Evolutionary conservation across 192 early-diverging fungal genomes (phyloP).

Genomic region (Entophlyctis luteolus): DNA sequence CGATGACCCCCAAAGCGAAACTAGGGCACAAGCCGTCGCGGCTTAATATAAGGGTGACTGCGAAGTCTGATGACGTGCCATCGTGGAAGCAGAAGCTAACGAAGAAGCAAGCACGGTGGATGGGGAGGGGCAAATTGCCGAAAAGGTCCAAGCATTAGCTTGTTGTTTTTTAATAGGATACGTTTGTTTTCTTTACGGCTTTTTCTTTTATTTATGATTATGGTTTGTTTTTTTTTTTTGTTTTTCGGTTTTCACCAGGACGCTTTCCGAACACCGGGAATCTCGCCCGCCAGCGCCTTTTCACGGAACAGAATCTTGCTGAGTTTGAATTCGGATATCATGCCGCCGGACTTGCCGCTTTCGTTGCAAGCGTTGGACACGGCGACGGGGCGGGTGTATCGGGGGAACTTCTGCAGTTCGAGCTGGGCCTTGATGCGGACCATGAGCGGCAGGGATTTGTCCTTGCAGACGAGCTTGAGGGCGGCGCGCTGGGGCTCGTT

Average conservation of each 20-base stretch:
- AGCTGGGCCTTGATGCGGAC: slow-evolving; percentile 43
- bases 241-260: slow-evolving; percentile 32
- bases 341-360: slow-evolving; percentile 38
- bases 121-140: no score
- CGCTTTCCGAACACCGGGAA: slow-evolving; percentile 49
- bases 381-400: slow-evolving; percentile 40
- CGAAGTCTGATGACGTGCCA: no score
- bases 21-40: no score
- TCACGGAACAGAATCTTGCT: slow-evolving; percentile 47
- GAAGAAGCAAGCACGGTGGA: background rate
- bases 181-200: background rate
- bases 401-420: slow-evolving; percentile 43
- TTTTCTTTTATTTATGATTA: background rate
- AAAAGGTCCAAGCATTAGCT: no score
- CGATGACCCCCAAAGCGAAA: no score
- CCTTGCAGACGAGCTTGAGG: slow-evolving; percentile 39
- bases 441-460: slow-evolving; percentile 29
- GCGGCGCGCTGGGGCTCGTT: slow-evolving; percentile 39
- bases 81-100: background rate
- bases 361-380: slow-evolving; percentile 42
- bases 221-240: background rate
- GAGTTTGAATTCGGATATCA: slow-evolving; percentile 43
- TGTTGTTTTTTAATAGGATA: no score
- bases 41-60: no score
- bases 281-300: slow-evolving; percentile 44